A percentile compares a stretch with the other conserved stretches of the same genome.
Conservation (phyloP, 345 rosid species). For the Lumnitzera littorea region DNA sequence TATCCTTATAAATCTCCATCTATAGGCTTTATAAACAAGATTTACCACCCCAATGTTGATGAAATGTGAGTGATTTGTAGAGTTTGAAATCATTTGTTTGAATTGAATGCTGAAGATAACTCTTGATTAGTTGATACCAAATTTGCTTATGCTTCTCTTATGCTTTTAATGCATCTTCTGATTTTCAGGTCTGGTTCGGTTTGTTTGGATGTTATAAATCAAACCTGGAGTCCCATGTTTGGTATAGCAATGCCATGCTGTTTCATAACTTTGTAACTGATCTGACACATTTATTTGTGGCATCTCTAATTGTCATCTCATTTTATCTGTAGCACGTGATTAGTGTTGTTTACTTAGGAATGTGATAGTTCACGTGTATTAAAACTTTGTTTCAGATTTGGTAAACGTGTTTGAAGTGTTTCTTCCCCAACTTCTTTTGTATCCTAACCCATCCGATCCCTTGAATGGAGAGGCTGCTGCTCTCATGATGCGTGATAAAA, state of each 20-base stretch:
- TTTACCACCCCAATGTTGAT: slow-evolving; percentile 98
- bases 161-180: slow-evolving; percentile 5
- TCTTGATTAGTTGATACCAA: too few relatives aligned
- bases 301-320: neutral
- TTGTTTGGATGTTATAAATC: slow-evolving; percentile 95
- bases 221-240: slow-evolving; percentile 98
- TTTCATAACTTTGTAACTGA: too few relatives aligned
- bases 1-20: slow-evolving; percentile 99
- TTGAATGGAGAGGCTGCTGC: slow-evolving; percentile 99
- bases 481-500: slow-evolving; percentile 83
- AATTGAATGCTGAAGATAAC: too few relatives aligned
- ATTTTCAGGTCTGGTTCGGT: slow-evolving; percentile 91
- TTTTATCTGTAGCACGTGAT: neutral
- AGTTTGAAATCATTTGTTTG: neutral
- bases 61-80: slow-evolving; percentile 61
- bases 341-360: slow-evolving; percentile 3
- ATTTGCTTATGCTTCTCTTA: neutral
- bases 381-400: slow-evolving; percentile 47
- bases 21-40: slow-evolving; percentile 84
- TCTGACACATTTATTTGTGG: too few relatives aligned
- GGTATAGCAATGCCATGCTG: slow-evolving; percentile 33
- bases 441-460: slow-evolving; percentile 96
- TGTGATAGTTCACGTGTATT: slow-evolving; percentile 1
- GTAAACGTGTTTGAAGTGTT: slow-evolving; percentile 95
- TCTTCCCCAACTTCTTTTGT: slow-evolving; percentile 96